A percentile compares a stretch with the other conserved stretches of the same genome.
These are phyloP conservation scores for Peribolospora kevripleyi DNA, from an alignment of 768 basidiomycete species.

Conservation along the genomic window DNA sequence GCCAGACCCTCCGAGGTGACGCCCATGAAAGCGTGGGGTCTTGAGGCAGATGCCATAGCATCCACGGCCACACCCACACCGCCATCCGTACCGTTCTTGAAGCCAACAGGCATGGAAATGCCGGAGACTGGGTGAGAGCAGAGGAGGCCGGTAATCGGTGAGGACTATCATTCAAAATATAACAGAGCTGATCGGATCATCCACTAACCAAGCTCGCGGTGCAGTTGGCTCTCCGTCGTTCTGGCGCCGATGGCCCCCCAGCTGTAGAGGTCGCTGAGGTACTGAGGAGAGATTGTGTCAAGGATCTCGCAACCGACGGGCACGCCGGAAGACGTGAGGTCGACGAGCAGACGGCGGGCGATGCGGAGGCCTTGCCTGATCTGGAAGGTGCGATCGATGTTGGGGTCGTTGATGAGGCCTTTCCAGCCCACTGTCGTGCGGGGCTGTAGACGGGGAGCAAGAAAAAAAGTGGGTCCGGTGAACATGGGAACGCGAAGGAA, in stretches of 20 bases:
- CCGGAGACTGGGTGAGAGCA: slow-evolving; percentile 37
- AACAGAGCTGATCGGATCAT: background rate
- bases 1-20: slow-evolving; percentile 37
- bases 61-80: slow-evolving; percentile 70
- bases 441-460: slow-evolving; percentile 35
- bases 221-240: slow-evolving; percentile 91
- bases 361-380: slow-evolving; percentile 91
- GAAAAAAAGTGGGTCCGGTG: background rate
- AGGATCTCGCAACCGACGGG: slow-evolving; percentile 88
- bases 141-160: background rate
- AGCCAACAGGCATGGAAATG: slow-evolving; percentile 86
- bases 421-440: slow-evolving; percentile 92
- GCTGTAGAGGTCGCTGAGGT: slow-evolving; percentile 32
- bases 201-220: slow-evolving; percentile 43
- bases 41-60: slow-evolving; percentile 75
- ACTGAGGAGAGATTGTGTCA: slow-evolving; percentile 29
- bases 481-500: background rate
- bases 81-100: slow-evolving; percentile 98
- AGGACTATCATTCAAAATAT: background rate
- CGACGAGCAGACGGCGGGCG: slow-evolving; percentile 68
- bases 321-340: slow-evolving; percentile 66
- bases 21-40: slow-evolving; percentile 89
- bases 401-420: slow-evolving; percentile 49
- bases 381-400: slow-evolving; percentile 78
- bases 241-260: slow-evolving; percentile 96